Conservation (phyloP, 257 asterid genomes). For the Solanum lycopersicoides region DNA sequence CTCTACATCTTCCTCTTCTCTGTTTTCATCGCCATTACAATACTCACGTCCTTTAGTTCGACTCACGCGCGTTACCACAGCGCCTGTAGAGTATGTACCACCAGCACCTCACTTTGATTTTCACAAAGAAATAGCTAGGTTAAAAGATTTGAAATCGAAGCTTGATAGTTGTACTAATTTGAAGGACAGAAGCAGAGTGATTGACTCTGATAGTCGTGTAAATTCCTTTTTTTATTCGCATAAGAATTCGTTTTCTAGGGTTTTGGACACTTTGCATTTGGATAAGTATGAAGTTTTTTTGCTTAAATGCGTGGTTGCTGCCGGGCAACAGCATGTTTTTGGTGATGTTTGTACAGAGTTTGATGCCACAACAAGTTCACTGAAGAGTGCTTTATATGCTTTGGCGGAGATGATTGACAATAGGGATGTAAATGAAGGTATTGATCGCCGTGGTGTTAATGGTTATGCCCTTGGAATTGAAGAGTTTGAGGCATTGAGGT, state of each 20-base stretch:
- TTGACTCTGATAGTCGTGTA: constrained; percentile 63
- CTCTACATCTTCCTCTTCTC: constrained; percentile 21
- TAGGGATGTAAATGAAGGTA: constrained; percentile 41
- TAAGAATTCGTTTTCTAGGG: constrained; percentile 26
- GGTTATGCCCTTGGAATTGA: constrained; percentile 20
- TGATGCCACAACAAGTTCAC: constrained; percentile 28
- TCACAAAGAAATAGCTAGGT: constrained; percentile 53
- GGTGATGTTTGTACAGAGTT: constrained; percentile 29
- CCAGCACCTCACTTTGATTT: constrained; percentile 59
- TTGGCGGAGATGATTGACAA: constrained; percentile 84
- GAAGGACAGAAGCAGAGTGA: constrained; percentile 27
- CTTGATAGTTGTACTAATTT: constrained; percentile 34
- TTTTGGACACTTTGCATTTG: constrained; percentile 33
- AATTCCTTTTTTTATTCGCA: constrained; percentile 29
- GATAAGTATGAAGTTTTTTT: constrained; percentile 48
- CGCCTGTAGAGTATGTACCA: constrained; percentile 63
- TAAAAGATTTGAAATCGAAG: constrained; percentile 29
- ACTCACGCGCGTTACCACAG: constrained; percentile 61
- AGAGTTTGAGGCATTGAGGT: constrained; percentile 44
- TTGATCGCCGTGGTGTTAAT: not conserved
- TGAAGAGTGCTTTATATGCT: constrained; percentile 62
- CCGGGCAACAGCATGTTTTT: constrained; percentile 75
- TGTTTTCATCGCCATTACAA: constrained; percentile 12
- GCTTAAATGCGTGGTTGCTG: constrained; percentile 79
- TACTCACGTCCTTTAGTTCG: constrained; percentile 3